Evolutionary conservation across 139 green algal genomes (phyloP).

Genomic region (Tetraselmis striata): DNA sequence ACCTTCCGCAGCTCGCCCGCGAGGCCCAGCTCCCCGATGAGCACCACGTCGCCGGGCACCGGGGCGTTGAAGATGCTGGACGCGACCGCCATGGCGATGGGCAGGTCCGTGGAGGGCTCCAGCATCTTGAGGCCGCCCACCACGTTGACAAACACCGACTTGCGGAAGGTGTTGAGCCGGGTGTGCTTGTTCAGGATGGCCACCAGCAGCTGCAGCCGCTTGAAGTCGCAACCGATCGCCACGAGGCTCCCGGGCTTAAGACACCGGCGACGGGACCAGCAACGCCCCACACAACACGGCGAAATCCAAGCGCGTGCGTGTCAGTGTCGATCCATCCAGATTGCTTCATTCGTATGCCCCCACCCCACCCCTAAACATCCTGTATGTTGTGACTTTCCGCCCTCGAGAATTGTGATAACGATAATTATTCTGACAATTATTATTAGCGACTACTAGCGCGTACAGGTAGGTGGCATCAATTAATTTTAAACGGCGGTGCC

Average conservation of each 20-base stretch:
- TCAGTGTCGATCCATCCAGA: too few relatives aligned
- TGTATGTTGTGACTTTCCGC: too few relatives aligned
- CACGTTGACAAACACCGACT: slow-evolving; percentile 65
- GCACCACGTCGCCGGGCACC: slow-evolving; percentile 31
- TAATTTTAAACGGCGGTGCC: too few relatives aligned
- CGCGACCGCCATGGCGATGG: slow-evolving; percentile 55
- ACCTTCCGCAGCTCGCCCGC: slow-evolving; percentile 61
- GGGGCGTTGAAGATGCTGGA: slow-evolving; percentile 40
- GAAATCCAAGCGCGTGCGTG: too few relatives aligned
- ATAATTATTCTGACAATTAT: too few relatives aligned
- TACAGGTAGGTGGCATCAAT: too few relatives aligned
- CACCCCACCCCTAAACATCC: too few relatives aligned
- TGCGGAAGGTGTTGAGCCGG: slow-evolving; percentile 24
- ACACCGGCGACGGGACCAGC: too few relatives aligned
- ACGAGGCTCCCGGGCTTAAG: slow-evolving; percentile 11
- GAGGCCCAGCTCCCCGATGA: slow-evolving; percentile 72
- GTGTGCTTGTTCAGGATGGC: slow-evolving; percentile 72
- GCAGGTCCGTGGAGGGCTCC: slow-evolving; percentile 69
- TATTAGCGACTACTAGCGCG: too few relatives aligned
- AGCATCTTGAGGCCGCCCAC: slow-evolving; percentile 48
- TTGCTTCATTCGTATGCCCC: too few relatives aligned
- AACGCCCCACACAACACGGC: too few relatives aligned
- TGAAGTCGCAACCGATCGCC: slow-evolving; percentile 45
- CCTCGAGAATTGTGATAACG: too few relatives aligned
- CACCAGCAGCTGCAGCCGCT: slow-evolving; percentile 65